These are phyloP conservation scores for Botrytis cinerea DNA, from an alignment of 2,329 filamentous ascomycete genomes.

Conservation along the genomic window DNA sequence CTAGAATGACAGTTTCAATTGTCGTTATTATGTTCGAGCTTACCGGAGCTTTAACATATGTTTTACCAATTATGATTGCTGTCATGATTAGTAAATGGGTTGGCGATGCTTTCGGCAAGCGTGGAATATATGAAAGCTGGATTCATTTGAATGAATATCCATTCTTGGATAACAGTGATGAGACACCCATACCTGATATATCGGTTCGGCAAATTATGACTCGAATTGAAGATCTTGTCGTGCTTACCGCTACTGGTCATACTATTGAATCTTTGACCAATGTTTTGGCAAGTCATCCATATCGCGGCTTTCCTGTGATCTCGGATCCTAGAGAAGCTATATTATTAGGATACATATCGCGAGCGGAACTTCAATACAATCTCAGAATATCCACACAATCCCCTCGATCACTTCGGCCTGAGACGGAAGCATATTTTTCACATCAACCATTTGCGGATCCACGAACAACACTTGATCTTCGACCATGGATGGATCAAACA, in stretches of 20 bases:
- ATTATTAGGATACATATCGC: conserved; percentile 89
- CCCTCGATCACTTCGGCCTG: conserved; percentile 61
- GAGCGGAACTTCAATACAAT: conserved; percentile 84
- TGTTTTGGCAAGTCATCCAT: conserved; percentile 72
- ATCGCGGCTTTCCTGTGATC: conserved; percentile 91
- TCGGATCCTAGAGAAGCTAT: conserved; percentile 74
- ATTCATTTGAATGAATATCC: conserved; percentile 96
- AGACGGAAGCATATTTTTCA: conserved; percentile 80
- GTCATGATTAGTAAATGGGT: conserved; percentile 99
- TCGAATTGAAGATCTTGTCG: conserved; percentile 82
- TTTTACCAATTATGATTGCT: conserved; percentile 97
- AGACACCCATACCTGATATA: conserved; percentile 75
- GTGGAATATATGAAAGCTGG: conserved; percentile 97
- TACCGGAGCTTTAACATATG: conserved; percentile 92
- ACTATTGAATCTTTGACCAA: conserved; percentile 74
- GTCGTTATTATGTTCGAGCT: conserved; percentile 99
- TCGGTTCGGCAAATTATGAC: conserved; percentile 91
- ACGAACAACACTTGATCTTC: conserved; percentile 75
- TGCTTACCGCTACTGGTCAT: conserved; percentile 84
- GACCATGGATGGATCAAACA: conserved; percentile 99
- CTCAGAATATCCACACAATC: conserved; percentile 62
- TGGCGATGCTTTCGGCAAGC: conserved; percentile 88
- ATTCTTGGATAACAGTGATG: conserved; percentile 89
- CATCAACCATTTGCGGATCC: conserved; percentile 83
- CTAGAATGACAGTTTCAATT: conserved; percentile 95